These are phyloP conservation scores for Hypsizygus ulmarius DNA, from an alignment of 1,284 basidiomycete species.

Conservation along the genomic window DNA sequence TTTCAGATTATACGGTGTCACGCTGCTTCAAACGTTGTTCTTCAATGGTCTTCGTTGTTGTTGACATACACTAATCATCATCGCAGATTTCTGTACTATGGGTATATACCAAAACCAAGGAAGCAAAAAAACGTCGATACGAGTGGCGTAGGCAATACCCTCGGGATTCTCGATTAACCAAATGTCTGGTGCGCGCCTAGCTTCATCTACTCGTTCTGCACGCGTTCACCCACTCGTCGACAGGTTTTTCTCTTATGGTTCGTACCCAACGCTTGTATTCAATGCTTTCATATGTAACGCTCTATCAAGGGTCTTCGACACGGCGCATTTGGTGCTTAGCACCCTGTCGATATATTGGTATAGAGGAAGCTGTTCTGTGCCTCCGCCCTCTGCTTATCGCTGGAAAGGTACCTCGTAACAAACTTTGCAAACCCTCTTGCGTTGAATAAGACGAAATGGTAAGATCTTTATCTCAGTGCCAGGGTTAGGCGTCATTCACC, in stretches of 20 bases:
- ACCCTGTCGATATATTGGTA: slow-evolving; percentile 34
- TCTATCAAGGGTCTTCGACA: slow-evolving; percentile 30
- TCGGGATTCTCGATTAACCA: slow-evolving; percentile 29
- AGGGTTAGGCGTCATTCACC: not conserved
- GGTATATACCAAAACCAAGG: slow-evolving; percentile 18
- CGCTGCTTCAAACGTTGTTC: slow-evolving; percentile 36
- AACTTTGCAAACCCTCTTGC: slow-evolving; percentile 34
- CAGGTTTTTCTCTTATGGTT: slow-evolving; percentile 36
- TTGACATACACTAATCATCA: not conserved
- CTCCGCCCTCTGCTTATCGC: not conserved
- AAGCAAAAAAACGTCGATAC: not conserved
- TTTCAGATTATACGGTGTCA: slow-evolving; percentile 33
- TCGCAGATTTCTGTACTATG: slow-evolving; percentile 36
- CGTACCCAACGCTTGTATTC: not conserved
- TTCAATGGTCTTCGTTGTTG: not conserved
- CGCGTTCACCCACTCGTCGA: not conserved
- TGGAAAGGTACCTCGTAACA: slow-evolving; percentile 34
- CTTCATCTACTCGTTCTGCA: not conserved
- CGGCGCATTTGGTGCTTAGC: slow-evolving; percentile 32
- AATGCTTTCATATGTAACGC: not conserved
- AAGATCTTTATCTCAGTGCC: slow-evolving; percentile 5
- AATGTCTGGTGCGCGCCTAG: slow-evolving; percentile 28
- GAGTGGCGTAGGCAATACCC: slow-evolving; percentile 30
- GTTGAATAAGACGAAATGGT: slow-evolving; percentile 36
- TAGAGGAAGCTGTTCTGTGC: not conserved